Conservation (phyloP, 768 basidiomycete species). For the Rickenella mellea region DNA sequence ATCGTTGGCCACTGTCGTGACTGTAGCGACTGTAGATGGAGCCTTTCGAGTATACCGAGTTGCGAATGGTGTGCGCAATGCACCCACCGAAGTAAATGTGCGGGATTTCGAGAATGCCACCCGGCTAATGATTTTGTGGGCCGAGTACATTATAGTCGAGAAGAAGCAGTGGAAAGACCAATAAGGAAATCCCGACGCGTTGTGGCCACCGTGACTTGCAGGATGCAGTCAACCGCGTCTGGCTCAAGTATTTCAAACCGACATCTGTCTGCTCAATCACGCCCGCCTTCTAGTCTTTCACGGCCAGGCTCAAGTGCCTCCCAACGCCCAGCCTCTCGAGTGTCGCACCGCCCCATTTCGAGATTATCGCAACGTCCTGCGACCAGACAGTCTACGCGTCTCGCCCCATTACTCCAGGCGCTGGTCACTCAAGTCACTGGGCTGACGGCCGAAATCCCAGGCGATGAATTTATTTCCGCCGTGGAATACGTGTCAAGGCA, state of each 20-base stretch:
- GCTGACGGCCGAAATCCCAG: slow-evolving; percentile 32
- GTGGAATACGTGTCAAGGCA: slow-evolving; percentile 52
- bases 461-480: slow-evolving; percentile 34
- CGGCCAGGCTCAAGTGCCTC: slow-evolving; percentile 34
- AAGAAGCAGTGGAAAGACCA: too few relatives aligned
- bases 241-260: slow-evolving; percentile 14
- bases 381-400: slow-evolving; percentile 38
- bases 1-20: too few relatives aligned
- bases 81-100: too few relatives aligned
- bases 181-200: too few relatives aligned
- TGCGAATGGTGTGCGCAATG: too few relatives aligned
- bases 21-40: too few relatives aligned
- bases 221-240: slow-evolving; percentile 2
- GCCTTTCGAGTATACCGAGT: too few relatives aligned
- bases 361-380: slow-evolving; percentile 39
- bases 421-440: slow-evolving; percentile 49
- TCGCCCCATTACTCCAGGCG: slow-evolving; percentile 43
- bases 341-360: slow-evolving; percentile 19
- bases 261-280: slow-evolving; percentile 27
- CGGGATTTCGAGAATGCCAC: too few relatives aligned
- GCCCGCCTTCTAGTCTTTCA: slow-evolving; percentile 40
- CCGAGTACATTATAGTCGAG: too few relatives aligned
- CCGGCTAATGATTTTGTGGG: too few relatives aligned
- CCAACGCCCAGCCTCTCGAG: slow-evolving; percentile 23
- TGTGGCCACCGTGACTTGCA: too few relatives aligned